Base-by-base conservation (phyloP, 176 grass and related monocot species). In the Calamus simplicifolius region DNA sequence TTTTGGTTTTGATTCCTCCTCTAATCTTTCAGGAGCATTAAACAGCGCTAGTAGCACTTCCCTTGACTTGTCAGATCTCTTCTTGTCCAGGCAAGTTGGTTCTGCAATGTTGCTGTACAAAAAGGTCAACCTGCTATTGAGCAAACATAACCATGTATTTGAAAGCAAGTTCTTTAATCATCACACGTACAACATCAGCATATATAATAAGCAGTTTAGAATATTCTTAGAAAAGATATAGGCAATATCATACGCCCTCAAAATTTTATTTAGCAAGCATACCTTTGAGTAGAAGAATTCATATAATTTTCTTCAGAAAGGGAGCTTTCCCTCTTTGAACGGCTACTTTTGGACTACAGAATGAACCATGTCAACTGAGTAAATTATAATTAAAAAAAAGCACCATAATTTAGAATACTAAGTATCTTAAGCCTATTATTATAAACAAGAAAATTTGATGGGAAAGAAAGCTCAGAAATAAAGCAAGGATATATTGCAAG, bases 21-120 rank as follows among this genome's bases (percentile, higher is more conserved):
- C 83, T 18, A 49, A 65, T 70, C 81, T 91, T 54, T 79, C 87
- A 62, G 87, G 84, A 72, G 85, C 72, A 69, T 69, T 80, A 69
- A 97, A 97, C 19, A 97, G 68, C 62, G 87, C 77, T 69, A 80
- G 73, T 61, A 97, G 25, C 58, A 97, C 58, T 59, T 97, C 86
- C 49, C 61, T 76, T 53, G 87, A 78, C 23, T 62, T 57, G 29
- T 73, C 74, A 60, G 56, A 48, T 59, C 68, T 79, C 21, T 73
- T 58, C 59, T 55, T 69, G 70, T 70, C 59, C 26, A 15, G 49
- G 19, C 64, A 17, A 71, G 54, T 38, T 66, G 48, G n/a, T 58
- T 54, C 49, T 19, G 58, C 58, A 19, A 14, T 58, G 73, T 77
- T 29, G 31, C 66, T 69, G 58, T 58, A 83, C 57, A 52, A 48